Conservation (phyloP, 192 early-diverging fungal species). For the Dissophora globulifera region DNA sequence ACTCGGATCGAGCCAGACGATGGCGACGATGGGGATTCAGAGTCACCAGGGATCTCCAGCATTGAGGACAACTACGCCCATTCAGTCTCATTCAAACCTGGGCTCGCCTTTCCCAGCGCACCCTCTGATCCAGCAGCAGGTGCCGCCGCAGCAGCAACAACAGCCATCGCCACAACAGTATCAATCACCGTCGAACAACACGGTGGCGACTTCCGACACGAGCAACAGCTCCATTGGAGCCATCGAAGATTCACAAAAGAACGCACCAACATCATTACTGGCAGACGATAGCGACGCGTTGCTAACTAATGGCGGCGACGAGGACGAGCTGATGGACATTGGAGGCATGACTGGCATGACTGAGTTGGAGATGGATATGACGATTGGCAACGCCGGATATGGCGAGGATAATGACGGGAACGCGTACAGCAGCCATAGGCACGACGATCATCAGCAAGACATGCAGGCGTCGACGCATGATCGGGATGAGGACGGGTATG, state of each 20-base stretch:
- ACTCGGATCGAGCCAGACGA: not conserved
- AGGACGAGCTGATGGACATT: conserved; percentile 30
- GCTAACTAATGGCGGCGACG: not conserved
- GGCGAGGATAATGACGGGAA: not conserved
- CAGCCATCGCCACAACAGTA: not conserved
- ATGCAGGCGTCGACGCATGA: not conserved
- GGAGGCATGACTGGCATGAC: conserved; percentile 8
- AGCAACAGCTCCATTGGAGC: not conserved
- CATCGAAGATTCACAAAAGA: not conserved
- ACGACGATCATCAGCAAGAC: conserved; percentile 3
- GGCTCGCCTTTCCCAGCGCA: conserved; percentile 1
- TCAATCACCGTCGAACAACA: not conserved
- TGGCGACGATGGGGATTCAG: not conserved
- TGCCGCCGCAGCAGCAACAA: not conserved
- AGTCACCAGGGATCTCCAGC: conserved; percentile 25
- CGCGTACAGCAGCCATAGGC: conserved; percentile 2
- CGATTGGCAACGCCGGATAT: not conserved
- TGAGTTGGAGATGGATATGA: conserved; percentile 26
- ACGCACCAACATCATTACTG: not conserved
- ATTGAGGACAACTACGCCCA: conserved; percentile 1
- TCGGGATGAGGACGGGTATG: conserved; percentile 1
- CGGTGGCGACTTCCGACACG: not conserved
- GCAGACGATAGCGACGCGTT: not conserved
- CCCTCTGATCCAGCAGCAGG: not conserved
- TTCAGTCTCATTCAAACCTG: not conserved